Evolutionary conservation across 148 eudicot genomes (phyloP), one percentile per base, ranked within the genome.

Genomic region (Rhododendron henanense): DNA sequence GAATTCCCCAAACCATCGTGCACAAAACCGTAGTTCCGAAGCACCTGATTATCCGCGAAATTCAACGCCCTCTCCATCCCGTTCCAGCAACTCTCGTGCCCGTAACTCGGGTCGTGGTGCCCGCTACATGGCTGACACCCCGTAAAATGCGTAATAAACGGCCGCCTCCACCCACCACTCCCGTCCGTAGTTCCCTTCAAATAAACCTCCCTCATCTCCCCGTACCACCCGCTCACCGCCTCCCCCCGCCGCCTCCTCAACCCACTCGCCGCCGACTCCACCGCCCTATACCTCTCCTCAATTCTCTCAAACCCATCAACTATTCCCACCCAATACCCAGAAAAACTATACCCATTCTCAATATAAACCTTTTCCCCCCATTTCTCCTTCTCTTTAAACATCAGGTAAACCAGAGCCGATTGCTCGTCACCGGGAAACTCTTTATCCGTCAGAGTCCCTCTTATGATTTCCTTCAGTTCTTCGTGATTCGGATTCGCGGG

Each of bases 81-180:
- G 1, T 69, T 79, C 83, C 79, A 31, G 13, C 86, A 87, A 45
- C 71, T 33, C 13, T 84, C 84, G 4, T 4, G 44, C 0, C 2
- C 44, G 10, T 87, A 87, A 14, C 16, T 47, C 3, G 83, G 71
- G 33, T 84, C 84, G 15, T 83, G 71, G 10, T 67, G 44, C 6
- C 88, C 86, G 19, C 83, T 79, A n/a, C 88, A 87, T 16, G 86
- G 86, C 13, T 83, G 83, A 79, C 88, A 87, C 39, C 88, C 88
- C 15, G 80, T 78, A 37, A 87, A 87, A n/a, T 87, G 84, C 0
- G 88, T 87, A 6, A 84, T 87, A 39, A 81, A 84, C n/a, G 79
- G 79, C 84, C 89, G 28, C 19, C 63, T 63, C 82, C 85, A 76
- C 2, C 81, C 87, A 41, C 31, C 57, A 0, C 39, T 81, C 15